Base-by-base conservation (phyloP, 164 flowering plant species). In the Stephania japonica region DNA sequence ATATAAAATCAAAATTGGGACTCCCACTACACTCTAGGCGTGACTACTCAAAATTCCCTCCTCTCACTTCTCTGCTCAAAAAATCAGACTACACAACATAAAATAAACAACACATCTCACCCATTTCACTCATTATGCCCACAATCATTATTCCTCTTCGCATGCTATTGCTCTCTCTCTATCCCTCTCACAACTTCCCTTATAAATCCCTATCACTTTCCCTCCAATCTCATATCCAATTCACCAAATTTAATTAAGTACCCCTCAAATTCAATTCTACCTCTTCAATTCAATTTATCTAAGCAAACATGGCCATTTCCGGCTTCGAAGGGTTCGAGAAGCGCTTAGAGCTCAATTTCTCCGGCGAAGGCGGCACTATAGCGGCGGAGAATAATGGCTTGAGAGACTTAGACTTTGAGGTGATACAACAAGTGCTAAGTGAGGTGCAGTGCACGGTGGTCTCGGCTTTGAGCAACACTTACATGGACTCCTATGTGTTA, bases 301-400 rank as follows among this genome's bases (percentile, higher is more conserved):
- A 32, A 32, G 2, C 4, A 32, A 32, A 65, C 77, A 91, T 91
- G 95, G 94, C 98, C 25, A 75, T 77, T 8, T 85, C 92, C 41
- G 96, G 96, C 6, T 93, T 93, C 72, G 98, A 93, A 80, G 98
- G 98, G 23, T 91, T 86, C 47, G 98, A 93, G 78, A 91, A 93
- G 79, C 88, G 98, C 38, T 83, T 90, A 19, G 98, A 94, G 84
- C 92, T 94, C 49, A 87, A 85, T 12, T 94, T 94, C 89, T 84
- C 87, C 56, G 87, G 90, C 0, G 90, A 87, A 71, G 89, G 88
- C 21, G 4, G 23, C 27, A 61, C n/a, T 44, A 59, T 6, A 24
- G 32, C 8, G 38, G 38, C 38, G 38, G 1, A 2, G 38, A 4
- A 32, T 2, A 32, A 32, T 32, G 94, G 96, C 0, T 85, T 94